Percentiles rank a stretch among this genome's conserved stretches.
phyloP scores from a whole-genome alignment of 805 yeast species.

The Candida ulmi region DNA sequence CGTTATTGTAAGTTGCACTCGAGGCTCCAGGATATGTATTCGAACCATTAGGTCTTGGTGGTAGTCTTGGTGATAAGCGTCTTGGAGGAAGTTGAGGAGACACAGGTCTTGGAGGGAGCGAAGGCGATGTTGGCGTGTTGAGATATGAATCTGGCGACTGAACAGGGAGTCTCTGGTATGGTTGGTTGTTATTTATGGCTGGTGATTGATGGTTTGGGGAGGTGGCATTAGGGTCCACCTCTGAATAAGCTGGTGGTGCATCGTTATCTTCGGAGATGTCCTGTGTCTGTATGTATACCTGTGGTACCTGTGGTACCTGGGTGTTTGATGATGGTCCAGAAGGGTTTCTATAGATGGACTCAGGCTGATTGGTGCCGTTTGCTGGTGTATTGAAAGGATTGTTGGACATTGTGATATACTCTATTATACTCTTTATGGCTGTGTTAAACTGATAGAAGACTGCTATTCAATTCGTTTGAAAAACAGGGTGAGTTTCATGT shows the following conservation, averaged over 20 bases:
- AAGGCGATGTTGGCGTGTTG: neutral
- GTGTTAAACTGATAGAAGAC: neutral
- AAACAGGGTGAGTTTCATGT: neutral
- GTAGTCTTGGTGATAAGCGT: constrained; percentile 8
- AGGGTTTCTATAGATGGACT: too few relatives aligned
- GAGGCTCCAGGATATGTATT: constrained; percentile 9
- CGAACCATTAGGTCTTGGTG: constrained; percentile 10
- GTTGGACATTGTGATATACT: neutral
- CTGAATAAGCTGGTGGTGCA: constrained; percentile 34
- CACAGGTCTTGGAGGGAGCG: neutral
- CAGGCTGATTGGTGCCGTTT: too few relatives aligned
- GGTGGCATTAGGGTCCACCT: constrained; percentile 19
- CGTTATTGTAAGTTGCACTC: constrained; percentile 7
- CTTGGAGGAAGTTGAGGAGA: constrained; percentile 6
- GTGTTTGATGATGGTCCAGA: neutral
- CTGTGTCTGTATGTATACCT: neutral
- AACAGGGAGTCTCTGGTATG: constrained; percentile 5
- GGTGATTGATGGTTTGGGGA: neutral
- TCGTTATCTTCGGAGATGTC: constrained; percentile 7
- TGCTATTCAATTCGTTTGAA: neutral
- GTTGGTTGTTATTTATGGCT: too few relatives aligned
- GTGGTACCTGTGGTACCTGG: neutral
- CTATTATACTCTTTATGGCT: too few relatives aligned
- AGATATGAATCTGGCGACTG: constrained; percentile 3
- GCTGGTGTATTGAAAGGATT: neutral